phyloP scores from a whole-genome alignment of 352 stramenopile species.

The Phytophthora aleatoria region DNA sequence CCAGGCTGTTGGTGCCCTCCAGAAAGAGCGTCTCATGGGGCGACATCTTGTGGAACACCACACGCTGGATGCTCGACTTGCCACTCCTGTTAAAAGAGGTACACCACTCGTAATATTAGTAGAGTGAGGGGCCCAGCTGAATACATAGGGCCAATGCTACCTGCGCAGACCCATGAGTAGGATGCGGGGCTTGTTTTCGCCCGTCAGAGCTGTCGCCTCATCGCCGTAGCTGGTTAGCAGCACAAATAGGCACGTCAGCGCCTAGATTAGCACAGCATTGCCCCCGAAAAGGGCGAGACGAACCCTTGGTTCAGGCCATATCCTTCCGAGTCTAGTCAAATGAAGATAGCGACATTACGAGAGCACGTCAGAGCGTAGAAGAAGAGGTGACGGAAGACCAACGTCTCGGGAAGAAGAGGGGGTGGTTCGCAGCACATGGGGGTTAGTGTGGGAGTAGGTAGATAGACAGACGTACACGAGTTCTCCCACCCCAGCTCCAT shows the following conservation, averaged over 20 bases:
- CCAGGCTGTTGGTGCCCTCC: constrained; percentile 85
- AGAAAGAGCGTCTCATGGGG: constrained; percentile 98
- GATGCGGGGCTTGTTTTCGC: constrained; percentile 94
- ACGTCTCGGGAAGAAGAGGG: not conserved
- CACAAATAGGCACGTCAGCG: constrained; percentile 3
- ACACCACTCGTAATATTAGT: not conserved
- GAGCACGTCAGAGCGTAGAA: constrained; percentile 17
- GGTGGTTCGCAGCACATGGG: not conserved
- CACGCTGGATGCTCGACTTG: constrained; percentile 92
- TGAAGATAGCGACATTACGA: constrained; percentile 2
- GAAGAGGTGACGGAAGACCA: not conserved
- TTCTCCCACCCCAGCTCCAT: constrained; percentile 82
- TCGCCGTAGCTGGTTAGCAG: constrained; percentile 64
- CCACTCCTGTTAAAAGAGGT: constrained; percentile 53
- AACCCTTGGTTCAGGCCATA: constrained; percentile 46
- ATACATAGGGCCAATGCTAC: constrained; percentile 26
- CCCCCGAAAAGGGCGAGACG: not conserved
- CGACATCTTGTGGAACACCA: constrained; percentile 99
- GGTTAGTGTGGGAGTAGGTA: not conserved
- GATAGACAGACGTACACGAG: constrained; percentile 56
- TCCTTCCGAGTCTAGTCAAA: constrained; percentile 41
- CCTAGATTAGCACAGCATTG: not conserved
- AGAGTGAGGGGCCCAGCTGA: not conserved
- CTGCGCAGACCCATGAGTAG: constrained; percentile 96
- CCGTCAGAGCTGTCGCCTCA: constrained; percentile 71